These are phyloP conservation scores for Linum usitatissimum DNA, from an alignment of 345 rosid species.

Conservation along the genomic window DNA sequence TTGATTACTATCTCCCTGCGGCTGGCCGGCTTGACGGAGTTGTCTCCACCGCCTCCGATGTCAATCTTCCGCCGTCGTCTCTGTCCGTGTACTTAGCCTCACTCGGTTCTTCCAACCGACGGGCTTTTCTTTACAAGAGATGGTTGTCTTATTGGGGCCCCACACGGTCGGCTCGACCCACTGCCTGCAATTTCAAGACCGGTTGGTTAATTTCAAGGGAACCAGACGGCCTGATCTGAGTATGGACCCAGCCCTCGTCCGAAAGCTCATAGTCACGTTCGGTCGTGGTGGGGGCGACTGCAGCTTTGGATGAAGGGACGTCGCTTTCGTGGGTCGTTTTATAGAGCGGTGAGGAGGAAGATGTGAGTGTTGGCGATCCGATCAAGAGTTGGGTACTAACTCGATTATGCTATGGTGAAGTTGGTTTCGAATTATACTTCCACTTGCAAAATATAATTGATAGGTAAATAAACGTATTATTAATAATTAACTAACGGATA, in stretches of 20 bases:
- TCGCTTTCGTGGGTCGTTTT: constrained; percentile 29
- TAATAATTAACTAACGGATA: too few relatives aligned
- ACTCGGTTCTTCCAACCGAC: constrained; percentile 24
- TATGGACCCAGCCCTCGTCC: constrained; percentile 37
- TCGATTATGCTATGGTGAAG: constrained; percentile 54
- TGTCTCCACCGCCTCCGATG: constrained; percentile 30
- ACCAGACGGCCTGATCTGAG: constrained; percentile 35
- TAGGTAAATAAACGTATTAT: too few relatives aligned
- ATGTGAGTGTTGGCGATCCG: constrained; percentile 50
- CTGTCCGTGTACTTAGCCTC: constrained; percentile 26
- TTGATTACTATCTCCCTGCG: constrained; percentile 28
- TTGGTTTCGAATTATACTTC: constrained; percentile 11
- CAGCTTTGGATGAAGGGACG: constrained; percentile 51
- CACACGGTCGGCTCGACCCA: constrained; percentile 59
- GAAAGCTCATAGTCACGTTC: constrained; percentile 23
- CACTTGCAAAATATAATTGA: too few relatives aligned
- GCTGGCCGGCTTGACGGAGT: constrained; percentile 55
- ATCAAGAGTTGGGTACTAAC: constrained; percentile 45
- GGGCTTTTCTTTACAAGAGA: constrained; percentile 37
- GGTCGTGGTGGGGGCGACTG: constrained; percentile 28
- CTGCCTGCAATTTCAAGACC: constrained; percentile 44
- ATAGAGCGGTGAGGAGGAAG: constrained; percentile 27
- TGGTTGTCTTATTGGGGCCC: constrained; percentile 63
- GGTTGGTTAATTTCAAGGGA: constrained; percentile 35
- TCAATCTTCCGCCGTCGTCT: constrained; percentile 50